A percentile compares a stretch with the other conserved stretches of the same genome.
These are phyloP conservation scores for Tuber umbilicatum DNA, from an alignment of 495 filamentous ascomycete genomes.

Conservation along the genomic window DNA sequence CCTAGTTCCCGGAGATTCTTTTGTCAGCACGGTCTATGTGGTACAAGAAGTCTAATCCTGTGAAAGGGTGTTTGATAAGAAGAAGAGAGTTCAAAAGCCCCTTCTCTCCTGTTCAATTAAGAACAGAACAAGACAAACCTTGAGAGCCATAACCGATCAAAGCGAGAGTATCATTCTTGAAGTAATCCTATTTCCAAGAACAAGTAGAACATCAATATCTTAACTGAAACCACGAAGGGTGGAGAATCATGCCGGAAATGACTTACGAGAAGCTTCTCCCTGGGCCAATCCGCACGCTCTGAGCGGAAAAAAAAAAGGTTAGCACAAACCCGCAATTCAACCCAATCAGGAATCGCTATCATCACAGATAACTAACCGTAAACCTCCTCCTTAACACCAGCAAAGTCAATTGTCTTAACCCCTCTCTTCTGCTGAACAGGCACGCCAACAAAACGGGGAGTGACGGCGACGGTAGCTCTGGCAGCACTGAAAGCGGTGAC, in stretches of 20 bases:
- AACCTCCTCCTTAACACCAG: constrained; percentile 83
- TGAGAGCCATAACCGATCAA: constrained; percentile 99
- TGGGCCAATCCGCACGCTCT: constrained; percentile 98
- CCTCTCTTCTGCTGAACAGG: constrained; percentile 58
- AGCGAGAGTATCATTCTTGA: constrained; percentile 98
- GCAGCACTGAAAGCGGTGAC: constrained; percentile 58
- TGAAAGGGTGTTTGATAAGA: background rate
- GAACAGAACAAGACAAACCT: constrained; percentile 36
- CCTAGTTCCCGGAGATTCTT: constrained; percentile 45
- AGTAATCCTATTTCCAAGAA: constrained; percentile 51
- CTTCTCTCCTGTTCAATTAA: background rate
- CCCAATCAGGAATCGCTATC: constrained; percentile 16
- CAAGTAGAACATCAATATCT: constrained; percentile 1
- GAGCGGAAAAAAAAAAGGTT: constrained; percentile 12
- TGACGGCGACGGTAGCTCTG: constrained; percentile 51
- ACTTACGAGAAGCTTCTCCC: constrained; percentile 88
- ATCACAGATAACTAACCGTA: constrained; percentile 56
- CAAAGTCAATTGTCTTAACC: constrained; percentile 89
- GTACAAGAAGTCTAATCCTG: background rate
- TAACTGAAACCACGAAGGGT: background rate
- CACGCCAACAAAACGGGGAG: constrained; percentile 49
- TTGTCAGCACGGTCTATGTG: background rate
- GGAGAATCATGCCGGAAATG: constrained; percentile 22
- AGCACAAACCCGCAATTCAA: constrained; percentile 16
- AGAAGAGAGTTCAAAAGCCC: background rate